Evolutionary conservation across 192 early-diverging fungal species (phyloP), one percentile per base, ranked within the genome.

Genomic region (Cetraspora pellucida): DNA sequence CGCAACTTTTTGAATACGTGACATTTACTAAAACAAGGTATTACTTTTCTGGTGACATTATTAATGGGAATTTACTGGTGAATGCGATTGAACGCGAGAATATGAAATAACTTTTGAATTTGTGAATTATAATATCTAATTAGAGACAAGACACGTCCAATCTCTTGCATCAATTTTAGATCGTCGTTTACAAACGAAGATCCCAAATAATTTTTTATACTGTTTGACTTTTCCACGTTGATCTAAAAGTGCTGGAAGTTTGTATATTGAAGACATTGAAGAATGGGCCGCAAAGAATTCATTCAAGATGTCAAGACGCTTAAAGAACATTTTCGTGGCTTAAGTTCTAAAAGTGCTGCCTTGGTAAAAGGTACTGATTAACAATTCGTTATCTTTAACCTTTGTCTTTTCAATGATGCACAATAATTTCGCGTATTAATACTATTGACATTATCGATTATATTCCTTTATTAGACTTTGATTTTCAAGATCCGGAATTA

Each of bases 401-500:
- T 23, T 19, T 17, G 16, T 27, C 5, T 19, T 28, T 10, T 2
- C 19, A 23, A 16, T 25, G 6, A 16, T 43, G 10, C 10, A 25
- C 23, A 28, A 45, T 19, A 27, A 46, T 31, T 67, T 57, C 47
- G n/a, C 45, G 45, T 49, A 27, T 21, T 19, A 46, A 50, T 19
- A 19, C 31, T 64, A 30, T 37, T 75, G 5, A 65, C n/a, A 49
- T 75, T 28, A 21, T 27, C 28, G 59, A 10, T 3, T 46, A n/a
- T 16, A 25, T 19, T 23, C 57, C 23, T 75, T 31, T 66, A 63
- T 1, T 37, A 78, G 77, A 37, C 17, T 78, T 78, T 67, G 72
- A 78, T 55, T 78, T 78, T 57, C 77, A 74, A 37, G 77, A 78
- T 63, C 77, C 77, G 17, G 77, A 78, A 25, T 63, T 78, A 52